Percentiles rank a stretch among this genome's conserved stretches.
phyloP scores from a whole-genome alignment of 2,329 filamentous ascomycete species.

The Microcyclosporella mali region DNA sequence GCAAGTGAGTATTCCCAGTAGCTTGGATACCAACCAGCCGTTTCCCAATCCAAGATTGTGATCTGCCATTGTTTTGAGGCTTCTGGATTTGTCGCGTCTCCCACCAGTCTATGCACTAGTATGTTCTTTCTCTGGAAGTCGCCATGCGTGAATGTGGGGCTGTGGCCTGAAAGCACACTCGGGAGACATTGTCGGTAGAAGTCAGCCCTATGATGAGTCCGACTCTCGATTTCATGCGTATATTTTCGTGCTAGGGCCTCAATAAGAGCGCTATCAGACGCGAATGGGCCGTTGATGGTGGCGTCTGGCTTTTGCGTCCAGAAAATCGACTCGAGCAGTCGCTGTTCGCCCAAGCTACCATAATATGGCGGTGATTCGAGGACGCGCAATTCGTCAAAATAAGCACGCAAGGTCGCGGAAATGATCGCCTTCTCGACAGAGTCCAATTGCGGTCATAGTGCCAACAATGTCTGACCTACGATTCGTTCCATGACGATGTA shows the following conservation, averaged over 20 bases:
- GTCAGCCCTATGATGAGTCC: neutral
- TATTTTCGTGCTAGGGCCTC: constrained; percentile 1
- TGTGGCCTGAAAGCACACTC: neutral
- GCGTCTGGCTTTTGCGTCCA: neutral
- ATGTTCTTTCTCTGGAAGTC: constrained; percentile 3
- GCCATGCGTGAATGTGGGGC: constrained; percentile 3
- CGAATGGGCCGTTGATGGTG: constrained; percentile 3
- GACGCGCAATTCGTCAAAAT: neutral
- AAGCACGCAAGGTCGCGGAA: neutral
- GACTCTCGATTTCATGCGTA: neutral
- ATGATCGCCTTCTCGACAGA: constrained; percentile 1
- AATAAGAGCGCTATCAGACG: neutral
- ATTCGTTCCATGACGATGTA: constrained; percentile 7
- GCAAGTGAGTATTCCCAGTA: constrained; percentile 4
- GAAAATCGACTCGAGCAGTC: constrained; percentile 1
- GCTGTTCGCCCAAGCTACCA: constrained; percentile 1
- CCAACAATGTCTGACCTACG: constrained; percentile 1
- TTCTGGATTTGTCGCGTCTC: neutral
- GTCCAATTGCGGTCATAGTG: constrained; percentile 1
- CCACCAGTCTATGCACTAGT: neutral
- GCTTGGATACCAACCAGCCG: constrained; percentile 4
- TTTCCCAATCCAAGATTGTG: constrained; percentile 3
- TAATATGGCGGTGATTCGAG: neutral
- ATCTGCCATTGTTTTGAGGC: neutral
- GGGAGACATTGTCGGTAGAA: constrained; percentile 3